Conservation (phyloP, 352 stramenopile genomes). For the Pythium apleroticum region DNA sequence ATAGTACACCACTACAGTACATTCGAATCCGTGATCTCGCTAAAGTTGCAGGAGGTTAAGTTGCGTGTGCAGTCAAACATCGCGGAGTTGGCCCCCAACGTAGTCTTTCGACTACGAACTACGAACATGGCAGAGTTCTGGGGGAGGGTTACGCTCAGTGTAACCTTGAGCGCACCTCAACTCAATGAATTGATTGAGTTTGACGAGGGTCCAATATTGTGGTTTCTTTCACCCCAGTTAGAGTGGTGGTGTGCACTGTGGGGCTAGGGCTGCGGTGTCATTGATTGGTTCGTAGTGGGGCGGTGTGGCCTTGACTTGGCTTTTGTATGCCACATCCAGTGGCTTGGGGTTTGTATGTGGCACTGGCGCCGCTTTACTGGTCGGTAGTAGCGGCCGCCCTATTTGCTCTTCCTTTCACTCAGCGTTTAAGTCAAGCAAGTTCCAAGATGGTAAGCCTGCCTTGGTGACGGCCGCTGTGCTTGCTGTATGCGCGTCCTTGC, state of each 20-base stretch:
- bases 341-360: conserved; percentile 64
- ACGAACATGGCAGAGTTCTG: too few species aligned
- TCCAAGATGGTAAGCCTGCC: conserved; percentile 78
- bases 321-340: conserved; percentile 56
- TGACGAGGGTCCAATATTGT: background rate
- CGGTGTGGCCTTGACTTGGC: conserved; percentile 34
- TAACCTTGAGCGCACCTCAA: background rate
- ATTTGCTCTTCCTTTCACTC: conserved; percentile 88
- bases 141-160: background rate
- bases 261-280: conserved; percentile 25
- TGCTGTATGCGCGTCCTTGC: background rate
- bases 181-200: conserved; percentile 3
- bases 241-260: conserved; percentile 18
- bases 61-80: too few species aligned
- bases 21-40: too few species aligned
- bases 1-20: too few species aligned
- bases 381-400: conserved; percentile 29
- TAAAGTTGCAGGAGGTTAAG: too few species aligned
- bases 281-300: conserved; percentile 76
- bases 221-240: background rate
- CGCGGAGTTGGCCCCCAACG: too few species aligned
- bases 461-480: conserved; percentile 2
- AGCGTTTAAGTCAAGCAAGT: conserved; percentile 85
- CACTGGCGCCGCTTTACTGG: conserved; percentile 28
- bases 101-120: too few species aligned